Conservation (phyloP, 257 asterid genomes). For the Ocimum tenuiflorum region DNA sequence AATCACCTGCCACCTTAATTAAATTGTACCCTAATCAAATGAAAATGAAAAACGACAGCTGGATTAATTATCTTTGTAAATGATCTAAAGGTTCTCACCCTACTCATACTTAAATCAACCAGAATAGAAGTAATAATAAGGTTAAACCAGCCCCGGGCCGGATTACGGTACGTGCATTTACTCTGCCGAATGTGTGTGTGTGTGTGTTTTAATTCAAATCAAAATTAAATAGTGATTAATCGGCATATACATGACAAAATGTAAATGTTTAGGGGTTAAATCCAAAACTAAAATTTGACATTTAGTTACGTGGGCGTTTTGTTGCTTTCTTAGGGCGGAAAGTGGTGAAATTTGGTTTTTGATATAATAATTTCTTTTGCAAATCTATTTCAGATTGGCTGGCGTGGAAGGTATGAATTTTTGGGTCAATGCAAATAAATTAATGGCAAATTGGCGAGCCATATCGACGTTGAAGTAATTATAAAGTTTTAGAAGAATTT, state of each 20-base stretch:
- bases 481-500: constrained; percentile 11
- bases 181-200: not conserved
- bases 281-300: constrained; percentile 13
- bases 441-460: constrained; percentile 23
- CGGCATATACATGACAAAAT: constrained; percentile 6
- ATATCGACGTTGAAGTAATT: not conserved
- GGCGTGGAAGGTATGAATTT: constrained; percentile 28
- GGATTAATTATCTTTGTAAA: not conserved
- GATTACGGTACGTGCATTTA: constrained; percentile 1
- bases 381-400: constrained; percentile 9
- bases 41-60: not conserved
- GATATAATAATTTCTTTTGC: not conserved
- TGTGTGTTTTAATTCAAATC: not conserved
- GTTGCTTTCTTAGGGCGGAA: constrained; percentile 17
- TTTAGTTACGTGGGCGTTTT: constrained; percentile 15
- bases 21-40: not conserved
- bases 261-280: not conserved
- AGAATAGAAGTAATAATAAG: not conserved
- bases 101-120: no score
- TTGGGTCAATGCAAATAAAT: constrained; percentile 31
- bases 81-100: constrained; percentile 11
- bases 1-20: not conserved
- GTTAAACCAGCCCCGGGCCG: not conserved
- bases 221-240: not conserved
- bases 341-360: constrained; percentile 21